These are phyloP conservation scores for Chaetomiaceae sp. DNA, from an alignment of 2,329 filamentous ascomycete genomes.

Conservation along the genomic window DNA sequence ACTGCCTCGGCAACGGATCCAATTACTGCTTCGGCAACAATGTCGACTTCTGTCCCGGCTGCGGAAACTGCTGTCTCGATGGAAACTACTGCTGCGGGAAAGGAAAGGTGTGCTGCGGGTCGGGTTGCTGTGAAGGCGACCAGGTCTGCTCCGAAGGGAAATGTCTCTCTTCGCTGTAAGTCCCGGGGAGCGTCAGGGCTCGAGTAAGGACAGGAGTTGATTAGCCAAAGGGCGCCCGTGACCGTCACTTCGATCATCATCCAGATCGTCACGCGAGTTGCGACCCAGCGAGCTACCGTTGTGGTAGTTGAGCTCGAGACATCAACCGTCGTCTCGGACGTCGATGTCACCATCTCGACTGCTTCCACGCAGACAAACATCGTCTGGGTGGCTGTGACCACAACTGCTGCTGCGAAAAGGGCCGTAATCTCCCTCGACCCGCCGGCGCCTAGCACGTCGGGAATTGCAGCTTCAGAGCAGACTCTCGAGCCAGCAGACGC, in stretches of 20 bases:
- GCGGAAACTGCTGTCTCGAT: slow-evolving; percentile 30
- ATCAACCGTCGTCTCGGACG: slow-evolving; percentile 22
- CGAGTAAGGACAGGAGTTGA: neutral
- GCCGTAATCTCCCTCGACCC: neutral
- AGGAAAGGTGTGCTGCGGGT: slow-evolving; percentile 30
- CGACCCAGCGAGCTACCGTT: slow-evolving; percentile 25
- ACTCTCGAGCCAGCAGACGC: no score
- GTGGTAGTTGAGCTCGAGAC: slow-evolving; percentile 21
- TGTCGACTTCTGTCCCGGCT: slow-evolving; percentile 28
- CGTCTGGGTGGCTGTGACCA: slow-evolving; percentile 21
- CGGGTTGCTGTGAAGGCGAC: slow-evolving; percentile 30
- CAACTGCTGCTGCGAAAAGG: slow-evolving; percentile 16
- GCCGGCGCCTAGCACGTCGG: neutral
- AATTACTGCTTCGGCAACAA: slow-evolving; percentile 33
- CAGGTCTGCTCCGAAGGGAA: slow-evolving; percentile 30
- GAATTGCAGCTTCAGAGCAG: neutral
- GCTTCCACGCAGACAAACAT: slow-evolving; percentile 24
- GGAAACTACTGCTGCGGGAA: slow-evolving; percentile 28
- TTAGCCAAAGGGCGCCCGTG: slow-evolving; percentile 12
- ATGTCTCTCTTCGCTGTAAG: slow-evolving; percentile 26
- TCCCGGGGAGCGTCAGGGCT: neutral
- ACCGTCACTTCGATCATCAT: slow-evolving; percentile 22
- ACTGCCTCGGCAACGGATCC: slow-evolving; percentile 32
- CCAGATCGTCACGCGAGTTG: slow-evolving; percentile 17
- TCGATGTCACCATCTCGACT: slow-evolving; percentile 21